A percentile compares a stretch with the other conserved stretches of the same genome.
Conservation (phyloP, 2,329 filamentous ascomycete genomes). For the Ramichloridium luteum region DNA sequence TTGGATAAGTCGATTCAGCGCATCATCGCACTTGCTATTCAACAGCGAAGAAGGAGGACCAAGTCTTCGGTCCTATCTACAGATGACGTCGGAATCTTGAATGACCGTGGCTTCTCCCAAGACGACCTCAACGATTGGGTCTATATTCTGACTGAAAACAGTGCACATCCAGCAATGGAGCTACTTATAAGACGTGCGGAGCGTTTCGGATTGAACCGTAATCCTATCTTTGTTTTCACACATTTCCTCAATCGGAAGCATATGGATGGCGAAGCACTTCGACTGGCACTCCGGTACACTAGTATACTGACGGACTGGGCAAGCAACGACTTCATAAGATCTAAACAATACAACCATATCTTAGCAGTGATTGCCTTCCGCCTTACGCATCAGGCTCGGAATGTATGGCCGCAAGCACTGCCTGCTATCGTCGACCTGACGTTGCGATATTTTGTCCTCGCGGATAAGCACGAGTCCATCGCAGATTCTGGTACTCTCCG, state of each 20-base stretch:
- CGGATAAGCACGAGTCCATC: not conserved
- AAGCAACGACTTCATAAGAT: not conserved
- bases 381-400: constrained; percentile 39
- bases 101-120: too few relatives aligned
- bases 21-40: too few relatives aligned
- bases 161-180: too few relatives aligned
- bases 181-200: too few relatives aligned
- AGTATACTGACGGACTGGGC: constrained; percentile 1
- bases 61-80: too few relatives aligned
- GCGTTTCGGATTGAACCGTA: too few relatives aligned
- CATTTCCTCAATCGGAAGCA: constrained; percentile 34
- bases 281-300: constrained; percentile 8
- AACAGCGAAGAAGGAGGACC: too few relatives aligned
- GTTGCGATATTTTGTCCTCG: constrained; percentile 7
- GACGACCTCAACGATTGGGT: too few relatives aligned
- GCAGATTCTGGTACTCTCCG: too few relatives aligned
- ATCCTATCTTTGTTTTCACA: constrained; percentile 38
- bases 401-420: constrained; percentile 36
- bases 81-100: too few relatives aligned
- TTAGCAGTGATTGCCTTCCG: constrained; percentile 26
- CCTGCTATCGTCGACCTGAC: constrained; percentile 12
- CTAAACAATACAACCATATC: not conserved
- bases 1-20: too few relatives aligned
- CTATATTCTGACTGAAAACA: too few relatives aligned
- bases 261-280: constrained; percentile 31